A percentile compares a stretch with the other conserved stretches of the same genome.
phyloP scores from a whole-genome alignment of 495 filamentous ascomycete species.

The Penicillium waksmanii region DNA sequence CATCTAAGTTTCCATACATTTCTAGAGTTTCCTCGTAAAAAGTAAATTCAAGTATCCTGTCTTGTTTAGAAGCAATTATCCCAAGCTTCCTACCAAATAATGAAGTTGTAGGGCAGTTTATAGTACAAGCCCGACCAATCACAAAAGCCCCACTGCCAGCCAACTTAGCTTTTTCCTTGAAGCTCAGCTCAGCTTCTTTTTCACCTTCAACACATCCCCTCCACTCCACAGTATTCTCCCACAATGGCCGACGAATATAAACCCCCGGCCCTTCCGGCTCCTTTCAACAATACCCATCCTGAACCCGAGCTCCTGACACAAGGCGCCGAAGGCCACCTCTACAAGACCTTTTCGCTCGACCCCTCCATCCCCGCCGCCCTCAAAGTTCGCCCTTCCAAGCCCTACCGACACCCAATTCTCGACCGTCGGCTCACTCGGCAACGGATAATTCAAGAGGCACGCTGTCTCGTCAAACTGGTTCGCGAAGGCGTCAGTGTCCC shows the following conservation, averaged over 20 bases:
- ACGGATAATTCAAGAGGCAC: constrained; percentile 83
- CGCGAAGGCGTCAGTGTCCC: constrained; percentile 80
- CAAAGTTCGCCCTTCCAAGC: constrained; percentile 91
- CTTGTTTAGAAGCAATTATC: no score
- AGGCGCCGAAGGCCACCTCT: constrained; percentile 94
- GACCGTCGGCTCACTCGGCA: constrained; percentile 85
- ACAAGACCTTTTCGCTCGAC: constrained; percentile 79
- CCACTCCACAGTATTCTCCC: background rate
- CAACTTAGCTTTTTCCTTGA: background rate
- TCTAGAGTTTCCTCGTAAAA: no score
- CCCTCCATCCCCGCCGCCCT: constrained; percentile 73
- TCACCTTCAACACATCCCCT: background rate
- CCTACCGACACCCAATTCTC: constrained; percentile 89
- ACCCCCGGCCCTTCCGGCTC: constrained; percentile 62
- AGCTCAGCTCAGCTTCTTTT: background rate
- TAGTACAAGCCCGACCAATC: background rate
- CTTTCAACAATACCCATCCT: constrained; percentile 62
- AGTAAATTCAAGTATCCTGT: no score
- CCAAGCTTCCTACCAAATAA: no score
- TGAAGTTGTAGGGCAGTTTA: no score
- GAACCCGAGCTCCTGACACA: constrained; percentile 72
- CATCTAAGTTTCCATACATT: no score
- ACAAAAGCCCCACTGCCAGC: background rate
- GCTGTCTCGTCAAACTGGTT: constrained; percentile 74
- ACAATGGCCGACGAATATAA: constrained; percentile 32